Base-by-base conservation (phyloP, 495 filamentous ascomycete species). In the Evernia prunastri region DNA sequence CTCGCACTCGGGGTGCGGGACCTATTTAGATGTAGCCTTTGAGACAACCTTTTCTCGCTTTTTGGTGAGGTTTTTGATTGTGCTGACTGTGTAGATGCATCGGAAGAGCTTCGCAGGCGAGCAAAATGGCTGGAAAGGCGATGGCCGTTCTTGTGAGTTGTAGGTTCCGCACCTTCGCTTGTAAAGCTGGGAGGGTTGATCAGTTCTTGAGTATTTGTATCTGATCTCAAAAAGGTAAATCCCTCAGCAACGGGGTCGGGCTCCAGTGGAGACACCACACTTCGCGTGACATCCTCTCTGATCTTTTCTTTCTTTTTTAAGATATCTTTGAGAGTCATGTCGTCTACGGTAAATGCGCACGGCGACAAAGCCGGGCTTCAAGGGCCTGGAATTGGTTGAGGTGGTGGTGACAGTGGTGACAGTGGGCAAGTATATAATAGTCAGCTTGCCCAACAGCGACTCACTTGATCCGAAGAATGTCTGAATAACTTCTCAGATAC, bases 161-260 rank as follows among this genome's bases (percentile, higher is more conserved):
- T 59, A 51, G 27, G 8, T 20, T 33, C 51, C 1, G 68, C 62
- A 68, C 66, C 66, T 63, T 84, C 76, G 69, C 74, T 76, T 33
- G 74, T 72, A 69, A 80, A 78, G 63, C 72, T 75, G 17, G 91
- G 87, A 23, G 89, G 87, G 39, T 77, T 76, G 72, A 95, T 87
- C 61, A 88, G 75, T 74, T 96, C 91, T 72, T 91, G 83, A 3
- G 86, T 86, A 61, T 86, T 78, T 17, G 93, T 96, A 71, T 93
- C 91, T 64, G 87, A 87, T 51, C 92, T 86, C 66, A 95, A 80
- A 79, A 97, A 89, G 63, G 81, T 91, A 77, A 97, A 89, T 70
- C 88, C 84, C 62, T 90, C 89, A 71, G 77, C 64, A 66, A 72
- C 60, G 67, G 62, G 61, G 68, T 56, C 45, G 67, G 65, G 59